phyloP scores from a whole-genome alignment of 2,329 filamentous ascomycete species.

The Neurospora crassa region DNA sequence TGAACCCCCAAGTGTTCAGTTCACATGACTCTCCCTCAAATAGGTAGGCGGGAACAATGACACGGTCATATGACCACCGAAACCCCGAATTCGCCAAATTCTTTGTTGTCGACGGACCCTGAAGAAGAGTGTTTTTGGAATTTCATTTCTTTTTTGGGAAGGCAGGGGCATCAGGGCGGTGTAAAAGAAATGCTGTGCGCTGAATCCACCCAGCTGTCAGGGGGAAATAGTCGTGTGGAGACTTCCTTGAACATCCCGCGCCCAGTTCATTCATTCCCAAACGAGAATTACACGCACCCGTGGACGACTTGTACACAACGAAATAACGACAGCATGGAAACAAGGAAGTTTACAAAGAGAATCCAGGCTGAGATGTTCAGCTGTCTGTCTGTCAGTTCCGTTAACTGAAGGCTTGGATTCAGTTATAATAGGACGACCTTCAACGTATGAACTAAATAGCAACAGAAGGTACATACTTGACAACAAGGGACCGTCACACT shows the following conservation, averaged over 20 bases:
- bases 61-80: neutral
- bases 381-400: neutral
- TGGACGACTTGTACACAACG: too few species aligned
- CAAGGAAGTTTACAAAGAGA: too few species aligned
- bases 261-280: neutral
- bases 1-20: neutral
- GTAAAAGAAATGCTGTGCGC: neutral
- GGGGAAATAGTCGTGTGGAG: neutral
- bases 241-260: neutral
- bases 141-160: neutral
- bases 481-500: neutral
- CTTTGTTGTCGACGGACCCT: too few species aligned
- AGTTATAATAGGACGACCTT: neutral
- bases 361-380: too few species aligned
- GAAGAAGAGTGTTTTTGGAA: neutral
- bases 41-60: neutral
- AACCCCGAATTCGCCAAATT: neutral
- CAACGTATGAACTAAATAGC: rapidly evolving
- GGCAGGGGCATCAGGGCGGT: neutral
- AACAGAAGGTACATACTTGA: neutral
- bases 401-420: neutral
- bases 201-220: neutral
- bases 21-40: neutral
- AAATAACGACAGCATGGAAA: neutral
- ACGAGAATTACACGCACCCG: neutral